Conservation (phyloP, 768 basidiomycete genomes). For the Amanita exitialis region DNA sequence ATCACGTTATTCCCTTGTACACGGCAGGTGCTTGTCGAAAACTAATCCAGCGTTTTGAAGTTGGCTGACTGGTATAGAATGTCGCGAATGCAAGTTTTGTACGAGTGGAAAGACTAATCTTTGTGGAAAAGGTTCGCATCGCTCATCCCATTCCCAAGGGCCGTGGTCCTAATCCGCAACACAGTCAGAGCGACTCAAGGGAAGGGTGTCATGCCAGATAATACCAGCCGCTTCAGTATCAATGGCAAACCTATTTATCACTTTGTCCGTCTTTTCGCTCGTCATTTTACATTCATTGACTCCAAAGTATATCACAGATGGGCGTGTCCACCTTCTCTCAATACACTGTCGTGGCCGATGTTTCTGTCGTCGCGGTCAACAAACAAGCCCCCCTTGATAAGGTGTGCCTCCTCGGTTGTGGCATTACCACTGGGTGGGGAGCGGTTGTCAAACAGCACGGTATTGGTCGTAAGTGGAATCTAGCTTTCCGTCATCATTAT, state of each 20-base stretch:
- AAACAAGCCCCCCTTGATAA: constrained; percentile 84
- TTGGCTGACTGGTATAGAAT: constrained; percentile 42
- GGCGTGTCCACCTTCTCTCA: constrained; percentile 99
- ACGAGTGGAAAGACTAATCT: constrained; percentile 97
- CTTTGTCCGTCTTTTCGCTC: constrained; percentile 52
- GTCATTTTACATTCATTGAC: background rate
- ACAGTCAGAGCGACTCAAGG: constrained; percentile 90
- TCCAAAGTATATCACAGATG: constrained; percentile 54
- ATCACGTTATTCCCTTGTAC: constrained; percentile 96
- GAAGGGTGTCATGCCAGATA: constrained; percentile 91
- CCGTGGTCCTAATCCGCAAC: background rate
- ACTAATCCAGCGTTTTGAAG: background rate
- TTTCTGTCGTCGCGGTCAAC: constrained; percentile 89
- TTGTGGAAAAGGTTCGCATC: constrained; percentile 71
- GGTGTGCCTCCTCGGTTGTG: constrained; percentile 94
- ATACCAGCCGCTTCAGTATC: constrained; percentile 77
- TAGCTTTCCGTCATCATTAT: background rate
- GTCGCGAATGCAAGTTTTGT: constrained; percentile 97
- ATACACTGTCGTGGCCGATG: constrained; percentile 97
- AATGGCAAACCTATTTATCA: constrained; percentile 83
- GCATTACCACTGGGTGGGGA: constrained; percentile 98
- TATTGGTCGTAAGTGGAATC: constrained; percentile 42
- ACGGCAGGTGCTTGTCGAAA: constrained; percentile 62
- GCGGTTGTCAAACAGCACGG: constrained; percentile 88
- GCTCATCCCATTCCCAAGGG: background rate